phyloP scores from a whole-genome alignment of 306 rosid species.

The Cucurbita argyrosperma region DNA sequence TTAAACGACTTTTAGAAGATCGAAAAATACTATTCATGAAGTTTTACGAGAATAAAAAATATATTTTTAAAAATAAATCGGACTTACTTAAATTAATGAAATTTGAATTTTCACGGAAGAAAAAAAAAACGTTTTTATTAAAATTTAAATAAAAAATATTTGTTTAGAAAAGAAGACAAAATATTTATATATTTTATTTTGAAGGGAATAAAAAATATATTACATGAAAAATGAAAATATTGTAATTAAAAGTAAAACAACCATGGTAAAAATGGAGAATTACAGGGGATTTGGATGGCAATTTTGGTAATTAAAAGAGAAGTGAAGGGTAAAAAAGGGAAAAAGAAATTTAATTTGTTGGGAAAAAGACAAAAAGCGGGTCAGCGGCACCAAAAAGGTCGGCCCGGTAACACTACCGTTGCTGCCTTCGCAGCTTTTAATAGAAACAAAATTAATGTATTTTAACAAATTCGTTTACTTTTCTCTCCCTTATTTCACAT shows the following conservation, averaged over 20 bases:
- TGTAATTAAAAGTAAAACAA: too few species aligned
- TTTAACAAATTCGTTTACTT: slow-evolving; percentile 12
- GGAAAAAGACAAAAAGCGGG: slow-evolving; percentile 66
- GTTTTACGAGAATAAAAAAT: too few species aligned
- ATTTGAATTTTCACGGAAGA: too few species aligned
- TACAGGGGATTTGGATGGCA: slow-evolving; percentile 11
- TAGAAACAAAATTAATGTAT: slow-evolving; percentile 24
- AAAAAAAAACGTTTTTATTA: too few species aligned
- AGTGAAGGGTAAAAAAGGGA: slow-evolving; percentile 4
- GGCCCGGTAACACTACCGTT: slow-evolving; percentile 34
- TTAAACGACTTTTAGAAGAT: neutral
- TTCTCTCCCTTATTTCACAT: slow-evolving; percentile 11
- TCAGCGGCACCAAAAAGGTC: slow-evolving; percentile 55
- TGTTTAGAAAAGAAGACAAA: too few species aligned
- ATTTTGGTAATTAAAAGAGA: neutral
- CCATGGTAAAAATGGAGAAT: neutral
- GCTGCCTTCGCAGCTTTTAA: slow-evolving; percentile 44
- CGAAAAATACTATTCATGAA: too few species aligned
- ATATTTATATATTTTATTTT: neutral
- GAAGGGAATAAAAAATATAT: neutral
- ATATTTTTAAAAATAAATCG: too few species aligned
- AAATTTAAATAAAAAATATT: too few species aligned
- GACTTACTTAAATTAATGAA: too few species aligned
- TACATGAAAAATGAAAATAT: neutral
- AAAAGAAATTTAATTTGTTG: slow-evolving; percentile 3